Conservation (phyloP, 2,329 filamentous ascomycete species). For the Arthrobotrys entomopaga region DNA sequence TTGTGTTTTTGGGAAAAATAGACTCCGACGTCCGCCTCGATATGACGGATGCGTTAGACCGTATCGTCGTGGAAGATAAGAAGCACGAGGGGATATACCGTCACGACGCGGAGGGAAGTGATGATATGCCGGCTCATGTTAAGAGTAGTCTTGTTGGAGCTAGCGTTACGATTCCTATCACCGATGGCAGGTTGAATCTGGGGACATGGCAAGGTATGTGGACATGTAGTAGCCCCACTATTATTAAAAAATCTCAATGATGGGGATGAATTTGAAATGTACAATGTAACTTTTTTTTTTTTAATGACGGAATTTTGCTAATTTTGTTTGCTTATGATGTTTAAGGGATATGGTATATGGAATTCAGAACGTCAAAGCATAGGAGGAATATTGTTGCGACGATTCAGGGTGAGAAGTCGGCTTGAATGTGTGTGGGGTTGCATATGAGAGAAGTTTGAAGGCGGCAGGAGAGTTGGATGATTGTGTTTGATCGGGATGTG, state of each 20-base stretch:
- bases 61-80: conserved; percentile 84
- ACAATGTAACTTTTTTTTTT: too few species aligned
- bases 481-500: background rate
- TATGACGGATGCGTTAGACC: conserved; percentile 92
- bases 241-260: too few species aligned
- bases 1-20: conserved; percentile 8
- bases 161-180: conserved; percentile 89
- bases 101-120: conserved; percentile 84
- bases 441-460: background rate
- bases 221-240: conserved; percentile 1
- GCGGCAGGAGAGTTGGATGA: background rate
- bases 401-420: conserved; percentile 82
- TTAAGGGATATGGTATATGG: conserved; percentile 86
- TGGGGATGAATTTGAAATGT: too few species aligned
- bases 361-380: conserved; percentile 83
- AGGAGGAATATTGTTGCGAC: conserved; percentile 86
- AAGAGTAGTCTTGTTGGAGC: conserved; percentile 90
- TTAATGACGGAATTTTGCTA: too few species aligned
- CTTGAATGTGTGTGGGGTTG: too few species aligned
- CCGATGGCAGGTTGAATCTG: conserved; percentile 77
- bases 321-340: background rate
- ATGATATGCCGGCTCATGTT: conserved; percentile 98
- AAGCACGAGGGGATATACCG: conserved; percentile 80
- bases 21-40: conserved; percentile 80
- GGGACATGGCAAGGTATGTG: conserved; percentile 75